Base-by-base conservation (phyloP, 768 basidiomycete genomes). In the Coprinopsis strossmayeri region DNA sequence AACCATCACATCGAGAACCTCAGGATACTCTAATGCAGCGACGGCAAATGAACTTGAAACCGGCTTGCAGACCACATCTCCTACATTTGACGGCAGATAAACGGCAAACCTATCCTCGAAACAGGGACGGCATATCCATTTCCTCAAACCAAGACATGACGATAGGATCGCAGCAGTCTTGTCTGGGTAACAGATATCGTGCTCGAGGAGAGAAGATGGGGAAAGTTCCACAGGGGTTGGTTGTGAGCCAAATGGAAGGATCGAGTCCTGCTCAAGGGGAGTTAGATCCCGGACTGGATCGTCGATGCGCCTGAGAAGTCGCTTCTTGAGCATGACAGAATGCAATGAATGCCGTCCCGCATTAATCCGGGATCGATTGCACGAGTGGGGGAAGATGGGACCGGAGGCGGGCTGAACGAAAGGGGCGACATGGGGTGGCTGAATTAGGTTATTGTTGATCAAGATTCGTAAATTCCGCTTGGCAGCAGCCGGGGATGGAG, bases 101-200 rank as follows among this genome's bases (percentile, higher is more conserved):
- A 86, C 68, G 23, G 69, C 64, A 53, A 76, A 67, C 26, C 86
- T 72, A 48, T 90, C 85, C 63, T 91, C 87, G 61, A 87, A 89
- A 59, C 83, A 84, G 21, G 84, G 81, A 2, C 87, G 82, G 30
- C 71, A 68, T 52, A 79, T 71, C 88, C 88, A 91, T n/a, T 67
- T 73, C 35, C 72, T 73, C 39, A 91, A 67, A 47, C 84, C 82
- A 12, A 68, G 67, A 58, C 82, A 83, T 34, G 64, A 64, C n/a
- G 57, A 59, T 30, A 65, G 66, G 34, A 70, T 57, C 32, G 55
- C 58, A n/a, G 59, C 58, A 44, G 60, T 56, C 37, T 57, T 57
- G 35, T 61, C 56, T n/a, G 67, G 68, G 39, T 63, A 65, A 28
- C 62, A 53, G 34, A 69, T 69, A 58, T 67, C 48, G 53, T 48